Evolutionary conservation across 164 flowering plant species (phyloP).

Genomic region (Vitis riparia): DNA sequence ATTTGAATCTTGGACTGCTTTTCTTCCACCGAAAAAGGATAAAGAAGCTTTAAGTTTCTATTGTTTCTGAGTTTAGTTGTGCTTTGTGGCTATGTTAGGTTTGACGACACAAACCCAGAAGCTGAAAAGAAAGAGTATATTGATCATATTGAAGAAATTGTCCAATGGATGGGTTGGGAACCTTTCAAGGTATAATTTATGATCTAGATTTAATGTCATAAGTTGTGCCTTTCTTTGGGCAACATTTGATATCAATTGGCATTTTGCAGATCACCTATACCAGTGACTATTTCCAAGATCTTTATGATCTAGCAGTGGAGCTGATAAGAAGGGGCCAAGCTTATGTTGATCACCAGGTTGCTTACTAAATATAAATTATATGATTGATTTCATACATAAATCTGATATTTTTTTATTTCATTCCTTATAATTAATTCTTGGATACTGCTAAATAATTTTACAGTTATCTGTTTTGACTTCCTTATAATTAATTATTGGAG

Average conservation of each 20-base stretch:
- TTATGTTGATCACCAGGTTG: slow-evolving; percentile 98
- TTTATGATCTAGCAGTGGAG: slow-evolving; percentile 89
- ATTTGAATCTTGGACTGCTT: no score
- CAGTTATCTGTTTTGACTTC: no score
- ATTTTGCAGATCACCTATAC: slow-evolving; percentile 83
- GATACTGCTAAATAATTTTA: no score
- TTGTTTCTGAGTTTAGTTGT: background rate
- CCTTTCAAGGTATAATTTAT: slow-evolving; percentile 74
- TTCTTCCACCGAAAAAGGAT: no score
- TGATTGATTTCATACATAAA: no score
- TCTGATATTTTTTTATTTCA: no score
- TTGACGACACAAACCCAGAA: slow-evolving; percentile 97
- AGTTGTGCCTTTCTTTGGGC: background rate
- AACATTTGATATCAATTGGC: slow-evolving; percentile 5
- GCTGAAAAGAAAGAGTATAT: slow-evolving; percentile 98
- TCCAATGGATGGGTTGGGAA: slow-evolving; percentile 96
- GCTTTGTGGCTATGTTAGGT: slow-evolving; percentile 39
- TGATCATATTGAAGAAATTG: slow-evolving; percentile 93
- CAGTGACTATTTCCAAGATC: slow-evolving; percentile 92
- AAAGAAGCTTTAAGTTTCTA: background rate
- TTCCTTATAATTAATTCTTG: background rate
- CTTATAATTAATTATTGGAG: no score
- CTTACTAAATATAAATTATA: background rate
- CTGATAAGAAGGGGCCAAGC: slow-evolving; percentile 89
- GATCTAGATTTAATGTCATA: background rate